Evolutionary conservation across 2,329 filamentous ascomycete genomes (phyloP).

Genomic region (Alternaria longipes): DNA sequence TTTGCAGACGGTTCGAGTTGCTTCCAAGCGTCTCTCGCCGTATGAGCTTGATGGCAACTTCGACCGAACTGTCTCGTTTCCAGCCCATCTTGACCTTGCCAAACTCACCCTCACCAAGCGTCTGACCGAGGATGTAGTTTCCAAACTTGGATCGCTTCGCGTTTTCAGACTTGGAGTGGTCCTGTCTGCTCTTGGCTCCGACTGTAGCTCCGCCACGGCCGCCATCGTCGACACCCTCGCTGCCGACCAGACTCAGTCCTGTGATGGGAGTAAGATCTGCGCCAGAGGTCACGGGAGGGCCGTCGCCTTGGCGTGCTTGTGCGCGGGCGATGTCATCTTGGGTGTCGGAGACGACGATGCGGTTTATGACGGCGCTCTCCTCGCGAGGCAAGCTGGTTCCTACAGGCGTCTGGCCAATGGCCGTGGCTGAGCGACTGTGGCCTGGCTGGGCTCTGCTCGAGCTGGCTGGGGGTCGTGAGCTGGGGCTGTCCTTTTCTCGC

Average conservation of each 20-base stretch:
- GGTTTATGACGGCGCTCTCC: conserved; percentile 80
- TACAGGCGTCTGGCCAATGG: conserved; percentile 64
- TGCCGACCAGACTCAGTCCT: conserved; percentile 60
- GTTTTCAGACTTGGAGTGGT: conserved; percentile 62
- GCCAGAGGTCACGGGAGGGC: conserved; percentile 57
- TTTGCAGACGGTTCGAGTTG: conserved; percentile 88
- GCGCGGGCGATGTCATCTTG: conserved; percentile 77
- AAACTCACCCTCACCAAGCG: conserved; percentile 96
- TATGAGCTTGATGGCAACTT: conserved; percentile 98
- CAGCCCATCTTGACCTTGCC: conserved; percentile 98
- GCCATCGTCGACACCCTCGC: conserved; percentile 61
- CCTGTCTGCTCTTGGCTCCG: conserved; percentile 62
- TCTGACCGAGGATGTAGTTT: conserved; percentile 94
- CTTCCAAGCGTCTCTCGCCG: conserved; percentile 87
- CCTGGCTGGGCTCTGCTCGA: conserved; percentile 48
- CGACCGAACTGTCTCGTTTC: conserved; percentile 91
- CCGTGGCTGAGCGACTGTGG: conserved; percentile 57
- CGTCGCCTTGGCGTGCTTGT: conserved; percentile 72
- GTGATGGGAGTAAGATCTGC: conserved; percentile 57
- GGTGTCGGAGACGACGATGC: conserved; percentile 78
- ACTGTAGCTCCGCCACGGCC: conserved; percentile 53
- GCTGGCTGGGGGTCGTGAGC: conserved; percentile 48
- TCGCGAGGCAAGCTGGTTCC: conserved; percentile 70
- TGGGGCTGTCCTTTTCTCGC: conserved; percentile 59
- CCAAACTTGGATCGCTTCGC: conserved; percentile 88